Percentiles rank a stretch among this genome's conserved stretches.
phyloP scores from a whole-genome alignment of 2,329 filamentous ascomycete genomes.

The Camillea tinctor region DNA sequence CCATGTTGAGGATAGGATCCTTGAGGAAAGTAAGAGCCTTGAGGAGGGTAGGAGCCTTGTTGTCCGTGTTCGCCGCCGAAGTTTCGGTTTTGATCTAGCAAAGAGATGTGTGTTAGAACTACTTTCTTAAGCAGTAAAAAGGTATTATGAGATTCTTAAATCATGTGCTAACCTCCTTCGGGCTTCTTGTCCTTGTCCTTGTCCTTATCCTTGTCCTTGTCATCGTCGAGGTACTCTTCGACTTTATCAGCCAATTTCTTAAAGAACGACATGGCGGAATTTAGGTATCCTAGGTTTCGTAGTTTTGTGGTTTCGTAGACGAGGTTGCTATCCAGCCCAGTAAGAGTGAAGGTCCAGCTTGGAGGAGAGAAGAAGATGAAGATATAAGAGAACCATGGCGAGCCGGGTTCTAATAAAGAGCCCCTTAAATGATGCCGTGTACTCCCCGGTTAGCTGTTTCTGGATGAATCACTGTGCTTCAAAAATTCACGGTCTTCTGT shows the following conservation, averaged over 20 bases:
- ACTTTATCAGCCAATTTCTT: conserved; percentile 20
- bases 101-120: not conserved
- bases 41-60: not conserved
- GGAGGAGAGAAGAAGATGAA: not conserved
- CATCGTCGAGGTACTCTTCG: conserved; percentile 15
- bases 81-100: not conserved
- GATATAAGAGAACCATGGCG: not conserved
- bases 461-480: not conserved
- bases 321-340: not conserved
- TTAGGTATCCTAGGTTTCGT: not conserved
- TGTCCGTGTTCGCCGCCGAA: not conserved
- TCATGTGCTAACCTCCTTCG: not conserved
- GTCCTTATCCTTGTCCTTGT: conserved; percentile 13
- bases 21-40: not conserved
- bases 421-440: not conserved
- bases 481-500: not conserved
- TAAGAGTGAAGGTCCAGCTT: not conserved
- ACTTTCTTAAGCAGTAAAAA: not conserved
- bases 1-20: not conserved
- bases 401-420: not conserved
- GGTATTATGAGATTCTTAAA: too few relatives aligned
- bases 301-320: not conserved
- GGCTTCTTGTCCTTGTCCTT: conserved; percentile 11
- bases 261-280: conserved; percentile 17
- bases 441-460: not conserved